A percentile compares a stretch with the other conserved stretches of the same genome.
Conservation (phyloP, 345 rosid species). For the Orychophragmus violaceus region DNA sequence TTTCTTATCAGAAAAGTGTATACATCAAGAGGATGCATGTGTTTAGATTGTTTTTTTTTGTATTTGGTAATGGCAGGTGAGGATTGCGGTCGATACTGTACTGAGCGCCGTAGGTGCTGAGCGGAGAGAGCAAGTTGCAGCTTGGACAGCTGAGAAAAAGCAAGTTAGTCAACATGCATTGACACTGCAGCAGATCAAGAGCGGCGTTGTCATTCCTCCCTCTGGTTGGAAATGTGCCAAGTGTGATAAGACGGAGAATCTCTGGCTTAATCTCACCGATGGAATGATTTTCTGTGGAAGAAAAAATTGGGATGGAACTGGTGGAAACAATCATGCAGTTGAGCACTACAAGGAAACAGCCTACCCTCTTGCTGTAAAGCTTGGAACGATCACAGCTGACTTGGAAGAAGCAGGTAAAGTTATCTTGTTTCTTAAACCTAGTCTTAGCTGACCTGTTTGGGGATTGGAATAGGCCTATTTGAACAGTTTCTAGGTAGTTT, state of each 20-base stretch:
- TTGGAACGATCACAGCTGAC: slow-evolving; percentile 93
- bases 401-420: slow-evolving; percentile 92
- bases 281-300: slow-evolving; percentile 95
- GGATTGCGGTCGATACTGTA: slow-evolving; percentile 84
- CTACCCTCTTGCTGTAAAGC: slow-evolving; percentile 94
- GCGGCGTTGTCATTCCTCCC: slow-evolving; percentile 70
- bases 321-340: slow-evolving; percentile 94
- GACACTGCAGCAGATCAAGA: slow-evolving; percentile 66
- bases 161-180: slow-evolving; percentile 69
- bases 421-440: slow-evolving; percentile 17
- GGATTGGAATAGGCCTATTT: not conserved
- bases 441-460: not conserved
- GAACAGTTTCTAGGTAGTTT: not conserved
- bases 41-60: not conserved
- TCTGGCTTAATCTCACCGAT: slow-evolving; percentile 96
- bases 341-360: slow-evolving; percentile 81
- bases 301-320: slow-evolving; percentile 95
- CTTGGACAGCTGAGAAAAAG: slow-evolving; percentile 96
- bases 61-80: slow-evolving; percentile 44
- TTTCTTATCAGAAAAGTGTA: not conserved
- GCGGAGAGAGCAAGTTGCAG: slow-evolving; percentile 78
- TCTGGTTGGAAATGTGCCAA: slow-evolving; percentile 89
- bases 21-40: not conserved
- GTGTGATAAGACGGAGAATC: slow-evolving; percentile 88
- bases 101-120: slow-evolving; percentile 83